Evolutionary conservation across 129 eudicot species (phyloP), one percentile per base, ranked within the genome.

Genomic region (Kitagawia praeruptora): DNA sequence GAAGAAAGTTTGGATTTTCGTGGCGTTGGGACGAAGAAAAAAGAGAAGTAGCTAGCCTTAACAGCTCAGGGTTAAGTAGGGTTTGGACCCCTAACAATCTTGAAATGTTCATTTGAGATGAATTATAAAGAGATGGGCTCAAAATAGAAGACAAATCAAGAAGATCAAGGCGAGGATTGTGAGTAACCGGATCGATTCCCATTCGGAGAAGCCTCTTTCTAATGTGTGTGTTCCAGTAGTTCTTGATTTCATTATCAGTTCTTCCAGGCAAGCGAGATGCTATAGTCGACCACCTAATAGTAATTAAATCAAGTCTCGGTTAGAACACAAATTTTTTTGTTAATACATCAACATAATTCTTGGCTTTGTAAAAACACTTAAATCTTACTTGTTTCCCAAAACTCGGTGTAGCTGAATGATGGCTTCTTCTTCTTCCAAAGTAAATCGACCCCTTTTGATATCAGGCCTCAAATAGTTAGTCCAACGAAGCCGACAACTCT

Each of bases 401-500:
- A 91, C 86, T 80, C 96, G 83, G 47, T 93, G 98, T 0, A 91
- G 90, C 73, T 91, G 95, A 84, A 93, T 91, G 2, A 93, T 93
- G 40, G 97, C 74, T 49, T 93, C 98, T 79, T 91, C 97, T 80
- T 93, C 98, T 75, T 93, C 98, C 80, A 86, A 81, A 74, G 97
- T 82, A 58, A 93, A 93, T 77, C 89, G 84, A 66, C 98, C 97
- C 82, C 95, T 91, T 77, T 91, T 93, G 78, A 93, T 91, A 76
- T 91, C 98, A 6, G 98, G 98, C 70, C 98, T 84, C 31, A 93
- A 78, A 84, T 91, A 93, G 79, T 93, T 93, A 0, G 96, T 93
- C 98, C 98, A 93, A 34, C 98, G 85, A 67, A 93, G 88, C 37
- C 98, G 84, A 70, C 98, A 93, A 49, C 98, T 93, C 85, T 93